phyloP scores from a whole-genome alignment of 2,329 filamentous ascomycete species.

The Lachnellula willkommii region DNA sequence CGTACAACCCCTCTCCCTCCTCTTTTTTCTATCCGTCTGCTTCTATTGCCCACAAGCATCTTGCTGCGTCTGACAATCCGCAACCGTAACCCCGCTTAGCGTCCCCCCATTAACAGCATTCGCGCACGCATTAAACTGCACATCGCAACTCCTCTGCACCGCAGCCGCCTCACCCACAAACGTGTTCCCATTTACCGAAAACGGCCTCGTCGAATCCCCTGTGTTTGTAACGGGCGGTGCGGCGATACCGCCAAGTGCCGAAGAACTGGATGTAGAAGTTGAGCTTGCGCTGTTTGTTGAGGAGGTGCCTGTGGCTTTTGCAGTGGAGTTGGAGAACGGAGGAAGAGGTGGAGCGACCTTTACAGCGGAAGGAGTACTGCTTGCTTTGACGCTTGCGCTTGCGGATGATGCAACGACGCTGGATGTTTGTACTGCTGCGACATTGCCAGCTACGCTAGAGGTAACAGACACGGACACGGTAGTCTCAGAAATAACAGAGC shows the following conservation, averaged over 20 bases:
- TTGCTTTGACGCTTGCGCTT: not conserved
- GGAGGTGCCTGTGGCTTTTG: conserved; percentile 2
- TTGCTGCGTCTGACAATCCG: conserved; percentile 22
- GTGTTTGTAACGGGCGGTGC: conserved; percentile 47
- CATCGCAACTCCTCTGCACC: conserved; percentile 54
- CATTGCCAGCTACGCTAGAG: not conserved
- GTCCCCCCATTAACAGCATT: conserved; percentile 49
- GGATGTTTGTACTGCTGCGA: not conserved
- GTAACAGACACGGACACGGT: not conserved
- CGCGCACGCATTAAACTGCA: conserved; percentile 58
- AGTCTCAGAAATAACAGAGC: not conserved
- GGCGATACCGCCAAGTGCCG: conserved; percentile 40
- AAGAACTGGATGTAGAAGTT: not conserved
- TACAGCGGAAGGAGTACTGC: too few relatives aligned
- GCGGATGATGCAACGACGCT: conserved; percentile 3
- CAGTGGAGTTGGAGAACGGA: conserved; percentile 1
- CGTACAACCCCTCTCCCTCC: not conserved
- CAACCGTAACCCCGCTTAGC: conserved; percentile 15
- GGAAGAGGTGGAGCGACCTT: not conserved
- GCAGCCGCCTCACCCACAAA: conserved; percentile 53
- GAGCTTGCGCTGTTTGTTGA: too few relatives aligned
- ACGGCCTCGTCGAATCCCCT: conserved; percentile 46
- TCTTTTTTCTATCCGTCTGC: not conserved
- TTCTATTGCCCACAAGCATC: conserved; percentile 13
- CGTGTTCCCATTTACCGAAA: conserved; percentile 49